These are phyloP conservation scores for Fusarium virguliforme DNA, from an alignment of 2,329 filamentous ascomycete species.

Conservation along the genomic window DNA sequence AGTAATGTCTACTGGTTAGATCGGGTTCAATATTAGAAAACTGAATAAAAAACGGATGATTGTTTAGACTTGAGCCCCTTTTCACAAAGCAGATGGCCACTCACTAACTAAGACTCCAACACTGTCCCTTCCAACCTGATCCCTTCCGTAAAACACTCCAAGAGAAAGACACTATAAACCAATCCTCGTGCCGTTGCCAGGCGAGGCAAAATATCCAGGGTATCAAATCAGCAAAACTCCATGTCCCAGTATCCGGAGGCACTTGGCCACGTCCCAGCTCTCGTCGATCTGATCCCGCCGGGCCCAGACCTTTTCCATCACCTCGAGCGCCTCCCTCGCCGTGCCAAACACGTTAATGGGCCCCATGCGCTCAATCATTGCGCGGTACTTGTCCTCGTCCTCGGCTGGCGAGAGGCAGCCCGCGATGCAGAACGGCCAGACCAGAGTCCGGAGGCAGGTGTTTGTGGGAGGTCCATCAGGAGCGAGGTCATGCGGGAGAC, in stretches of 20 bases:
- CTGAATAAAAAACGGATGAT: constrained; percentile 35
- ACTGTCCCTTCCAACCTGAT: neutral
- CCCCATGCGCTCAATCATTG: constrained; percentile 60
- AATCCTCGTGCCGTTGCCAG: constrained; percentile 2
- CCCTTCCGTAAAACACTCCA: neutral
- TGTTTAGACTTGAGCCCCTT: constrained; percentile 27
- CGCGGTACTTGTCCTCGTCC: constrained; percentile 62
- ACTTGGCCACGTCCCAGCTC: constrained; percentile 63
- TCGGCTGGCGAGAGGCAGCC: constrained; percentile 59
- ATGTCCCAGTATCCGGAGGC: constrained; percentile 60
- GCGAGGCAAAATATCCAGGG: constrained; percentile 29
- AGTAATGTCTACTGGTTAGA: constrained; percentile 54
- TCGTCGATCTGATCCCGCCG: constrained; percentile 58
- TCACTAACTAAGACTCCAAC: neutral
- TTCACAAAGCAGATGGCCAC: constrained; percentile 5
- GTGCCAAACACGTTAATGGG: constrained; percentile 64
- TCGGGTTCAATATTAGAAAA: constrained; percentile 40
- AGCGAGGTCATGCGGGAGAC: constrained; percentile 56
- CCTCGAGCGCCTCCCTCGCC: constrained; percentile 59
- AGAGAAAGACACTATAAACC: neutral
- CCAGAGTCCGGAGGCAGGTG: constrained; percentile 56
- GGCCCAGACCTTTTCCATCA: constrained; percentile 66
- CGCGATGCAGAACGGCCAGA: constrained; percentile 62
- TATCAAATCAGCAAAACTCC: constrained; percentile 59
- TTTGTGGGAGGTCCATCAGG: constrained; percentile 53